Conservation (phyloP, 306 rosid genomes). For the Inga oerstediana region DNA sequence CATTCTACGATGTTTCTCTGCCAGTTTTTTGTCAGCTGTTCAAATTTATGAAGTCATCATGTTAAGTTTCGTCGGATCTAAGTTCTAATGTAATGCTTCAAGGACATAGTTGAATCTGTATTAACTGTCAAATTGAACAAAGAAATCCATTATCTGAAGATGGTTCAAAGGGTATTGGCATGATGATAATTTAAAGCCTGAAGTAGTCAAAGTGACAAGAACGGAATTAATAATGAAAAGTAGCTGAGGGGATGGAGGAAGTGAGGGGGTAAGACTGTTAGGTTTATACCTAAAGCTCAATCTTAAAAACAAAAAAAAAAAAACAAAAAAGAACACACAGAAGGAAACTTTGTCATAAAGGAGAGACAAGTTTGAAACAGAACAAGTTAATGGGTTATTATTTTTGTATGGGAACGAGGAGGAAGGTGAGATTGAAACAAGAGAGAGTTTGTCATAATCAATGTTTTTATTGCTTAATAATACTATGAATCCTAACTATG, state of each 20-base stretch:
- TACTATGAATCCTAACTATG: constrained; percentile 29
- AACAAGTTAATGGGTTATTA: neutral
- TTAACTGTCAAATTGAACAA: neutral
- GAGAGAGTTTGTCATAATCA: constrained; percentile 11
- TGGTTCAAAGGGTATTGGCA: neutral
- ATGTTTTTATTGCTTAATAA: constrained; percentile 14
- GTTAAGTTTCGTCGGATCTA: neutral
- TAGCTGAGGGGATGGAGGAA: constrained; percentile 21
- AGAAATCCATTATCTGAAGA: neutral
- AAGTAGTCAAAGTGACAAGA: constrained; percentile 35
- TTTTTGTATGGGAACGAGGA: constrained; percentile 9
- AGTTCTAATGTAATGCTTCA: constrained; percentile 5
- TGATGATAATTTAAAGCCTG: neutral
- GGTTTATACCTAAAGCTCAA: constrained; percentile 52
- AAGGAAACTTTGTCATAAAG: neutral
- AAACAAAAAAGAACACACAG: neutral
- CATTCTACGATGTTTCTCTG: neutral
- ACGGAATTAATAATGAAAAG: neutral
- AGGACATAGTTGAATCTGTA: neutral
- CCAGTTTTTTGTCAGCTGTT: neutral
- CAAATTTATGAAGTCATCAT: neutral
- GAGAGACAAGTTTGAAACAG: constrained; percentile 9
- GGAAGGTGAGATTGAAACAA: constrained; percentile 17
- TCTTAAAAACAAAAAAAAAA: neutral
- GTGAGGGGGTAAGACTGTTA: constrained; percentile 47